A percentile compares a stretch with the other conserved stretches of the same genome.
phyloP scores from a whole-genome alignment of 1,284 basidiomycete species.

The Termitomyces sp. region DNA sequence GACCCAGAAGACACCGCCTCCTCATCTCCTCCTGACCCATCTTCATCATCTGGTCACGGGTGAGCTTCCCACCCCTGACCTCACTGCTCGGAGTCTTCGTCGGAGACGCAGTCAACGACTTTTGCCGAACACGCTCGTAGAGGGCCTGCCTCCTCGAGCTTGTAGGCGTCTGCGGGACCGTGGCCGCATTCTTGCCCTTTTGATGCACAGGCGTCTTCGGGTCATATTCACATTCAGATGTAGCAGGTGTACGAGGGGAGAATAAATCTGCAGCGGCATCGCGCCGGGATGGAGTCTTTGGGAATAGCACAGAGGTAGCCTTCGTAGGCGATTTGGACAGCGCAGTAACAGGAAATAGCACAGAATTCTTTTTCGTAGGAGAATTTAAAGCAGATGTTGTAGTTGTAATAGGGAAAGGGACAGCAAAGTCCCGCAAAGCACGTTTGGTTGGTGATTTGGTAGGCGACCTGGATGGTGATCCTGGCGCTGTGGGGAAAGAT shows the following conservation, averaged over 20 bases:
- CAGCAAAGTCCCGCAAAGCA: constrained; percentile 35
- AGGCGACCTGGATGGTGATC: constrained; percentile 32
- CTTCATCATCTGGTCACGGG: constrained; percentile 62
- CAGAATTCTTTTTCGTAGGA: constrained; percentile 13
- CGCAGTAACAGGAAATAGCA: constrained; percentile 5
- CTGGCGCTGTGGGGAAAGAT: constrained; percentile 42
- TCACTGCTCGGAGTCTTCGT: constrained; percentile 48
- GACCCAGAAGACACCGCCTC: constrained; percentile 65
- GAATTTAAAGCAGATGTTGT: constrained; percentile 29
- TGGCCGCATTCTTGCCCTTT: constrained; percentile 46
- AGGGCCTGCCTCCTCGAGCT: constrained; percentile 71
- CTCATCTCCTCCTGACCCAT: constrained; percentile 72
- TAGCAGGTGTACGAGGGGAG: constrained; percentile 47
- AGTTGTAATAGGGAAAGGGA: constrained; percentile 53
- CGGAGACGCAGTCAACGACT: constrained; percentile 61
- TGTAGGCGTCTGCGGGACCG: constrained; percentile 61
- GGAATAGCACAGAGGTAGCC: constrained; percentile 41
- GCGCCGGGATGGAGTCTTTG: constrained; percentile 48
- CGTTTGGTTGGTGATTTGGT: constrained; percentile 47
- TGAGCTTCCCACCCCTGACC: constrained; percentile 41
- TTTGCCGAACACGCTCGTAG: constrained; percentile 71
- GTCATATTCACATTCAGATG: constrained; percentile 35
- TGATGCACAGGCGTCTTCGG: constrained; percentile 65
- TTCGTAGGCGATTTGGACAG: constrained; percentile 34
- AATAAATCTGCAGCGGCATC: constrained; percentile 27